Evolutionary conservation across 2,329 filamentous ascomycete species (phyloP).

Genomic region (Cordyceps pruinosa): DNA sequence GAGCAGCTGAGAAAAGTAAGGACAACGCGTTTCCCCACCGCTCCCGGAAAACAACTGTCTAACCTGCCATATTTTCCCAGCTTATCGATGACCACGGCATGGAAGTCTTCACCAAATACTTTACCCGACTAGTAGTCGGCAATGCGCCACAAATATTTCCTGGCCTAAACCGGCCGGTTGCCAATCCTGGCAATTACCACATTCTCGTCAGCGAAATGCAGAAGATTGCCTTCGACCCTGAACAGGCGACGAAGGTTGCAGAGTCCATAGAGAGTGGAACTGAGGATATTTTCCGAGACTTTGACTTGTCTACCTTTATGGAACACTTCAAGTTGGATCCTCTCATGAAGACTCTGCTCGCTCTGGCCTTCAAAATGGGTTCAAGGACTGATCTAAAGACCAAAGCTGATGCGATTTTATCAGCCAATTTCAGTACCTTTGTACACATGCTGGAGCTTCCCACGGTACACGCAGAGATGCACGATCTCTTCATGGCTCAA

Average conservation of each 20-base stretch:
- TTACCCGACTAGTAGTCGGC: constrained; percentile 82
- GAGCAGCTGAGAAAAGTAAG: constrained; percentile 87
- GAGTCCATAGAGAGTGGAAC: constrained; percentile 87
- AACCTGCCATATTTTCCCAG: constrained; percentile 36
- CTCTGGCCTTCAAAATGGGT: constrained; percentile 81
- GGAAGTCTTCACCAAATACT: constrained; percentile 96
- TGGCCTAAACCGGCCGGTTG: constrained; percentile 62
- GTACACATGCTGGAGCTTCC: constrained; percentile 66
- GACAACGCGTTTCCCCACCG: neutral
- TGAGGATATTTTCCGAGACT: constrained; percentile 90
- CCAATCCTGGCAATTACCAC: constrained; percentile 75
- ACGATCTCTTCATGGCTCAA: constrained; percentile 63
- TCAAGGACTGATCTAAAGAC: constrained; percentile 74
- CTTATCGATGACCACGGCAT: constrained; percentile 97
- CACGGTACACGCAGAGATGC: constrained; percentile 58
- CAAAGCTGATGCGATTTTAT: constrained; percentile 89
- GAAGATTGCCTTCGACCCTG: constrained; percentile 72
- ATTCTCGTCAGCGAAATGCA: constrained; percentile 77
- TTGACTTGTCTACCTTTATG: constrained; percentile 92
- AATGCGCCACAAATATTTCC: constrained; percentile 92
- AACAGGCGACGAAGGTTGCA: constrained; percentile 84
- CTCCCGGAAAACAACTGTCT: constrained; percentile 12
- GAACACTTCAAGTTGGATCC: constrained; percentile 93
- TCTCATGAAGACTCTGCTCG: constrained; percentile 78
- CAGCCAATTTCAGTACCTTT: constrained; percentile 71